A percentile compares a stretch with the other conserved stretches of the same genome.
Conservation (phyloP, 495 filamentous ascomycete species). For the Xylaria cubensis region DNA sequence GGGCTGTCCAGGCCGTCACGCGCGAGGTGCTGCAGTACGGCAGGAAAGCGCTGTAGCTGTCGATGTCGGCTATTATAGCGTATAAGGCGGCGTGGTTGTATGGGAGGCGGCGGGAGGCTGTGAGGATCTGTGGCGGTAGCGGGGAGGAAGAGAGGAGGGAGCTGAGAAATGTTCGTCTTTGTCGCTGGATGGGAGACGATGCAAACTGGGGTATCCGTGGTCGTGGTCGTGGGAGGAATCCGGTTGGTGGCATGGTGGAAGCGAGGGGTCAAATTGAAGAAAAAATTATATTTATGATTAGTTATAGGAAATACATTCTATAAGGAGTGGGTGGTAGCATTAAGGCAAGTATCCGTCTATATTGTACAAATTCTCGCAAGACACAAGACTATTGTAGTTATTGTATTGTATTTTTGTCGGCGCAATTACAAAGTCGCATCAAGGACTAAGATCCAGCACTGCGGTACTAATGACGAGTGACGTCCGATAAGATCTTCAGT, state of each 20-base stretch:
- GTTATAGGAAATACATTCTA: slow-evolving; percentile 25
- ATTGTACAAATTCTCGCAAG: not conserved
- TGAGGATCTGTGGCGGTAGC: slow-evolving; percentile 60
- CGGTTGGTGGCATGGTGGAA: slow-evolving; percentile 27
- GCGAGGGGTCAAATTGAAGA: not conserved
- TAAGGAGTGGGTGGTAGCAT: not conserved
- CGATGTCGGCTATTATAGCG: slow-evolving; percentile 81
- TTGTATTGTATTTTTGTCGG: not conserved
- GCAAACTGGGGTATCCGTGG: slow-evolving; percentile 3
- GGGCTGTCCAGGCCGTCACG: slow-evolving; percentile 65
- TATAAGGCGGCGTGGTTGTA: slow-evolving; percentile 76
- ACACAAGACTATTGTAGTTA: not conserved
- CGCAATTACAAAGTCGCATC: not conserved
- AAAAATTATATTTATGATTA: not conserved
- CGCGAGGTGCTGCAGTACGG: slow-evolving; percentile 79
- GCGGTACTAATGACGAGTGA: slow-evolving; percentile 4
- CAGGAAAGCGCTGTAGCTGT: slow-evolving; percentile 80
- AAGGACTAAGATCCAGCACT: not conserved
- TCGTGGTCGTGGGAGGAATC: slow-evolving; percentile 10
- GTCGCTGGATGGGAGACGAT: slow-evolving; percentile 9
- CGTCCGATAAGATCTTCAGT: slow-evolving; percentile 19
- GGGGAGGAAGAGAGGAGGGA: slow-evolving; percentile 41
- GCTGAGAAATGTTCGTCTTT: slow-evolving; percentile 48
- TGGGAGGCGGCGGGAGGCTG: slow-evolving; percentile 78
- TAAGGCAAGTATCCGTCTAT: slow-evolving; percentile 9